phyloP scores from a whole-genome alignment of 148 eudicot species.

The Salicornia ramosissima region DNA sequence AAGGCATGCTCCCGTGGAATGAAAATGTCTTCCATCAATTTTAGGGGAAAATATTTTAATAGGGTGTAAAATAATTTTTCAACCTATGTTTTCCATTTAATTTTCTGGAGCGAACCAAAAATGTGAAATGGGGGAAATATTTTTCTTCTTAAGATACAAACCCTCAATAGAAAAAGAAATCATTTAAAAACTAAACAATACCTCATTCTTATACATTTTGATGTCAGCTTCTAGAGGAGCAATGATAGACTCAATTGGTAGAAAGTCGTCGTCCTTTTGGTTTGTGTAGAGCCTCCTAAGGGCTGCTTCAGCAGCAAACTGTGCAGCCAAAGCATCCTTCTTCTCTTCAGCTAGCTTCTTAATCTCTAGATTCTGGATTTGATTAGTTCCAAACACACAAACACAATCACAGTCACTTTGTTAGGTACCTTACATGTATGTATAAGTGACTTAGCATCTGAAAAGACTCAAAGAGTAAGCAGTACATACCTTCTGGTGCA shows the following conservation, averaged over 20 bases:
- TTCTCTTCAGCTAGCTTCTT: slow-evolving; percentile 66
- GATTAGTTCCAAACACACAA: slow-evolving; percentile 6
- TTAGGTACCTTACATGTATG: neutral
- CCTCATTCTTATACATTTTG: slow-evolving; percentile 69
- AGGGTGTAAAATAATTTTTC: too few species aligned
- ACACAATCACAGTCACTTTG: neutral
- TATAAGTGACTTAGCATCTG: slow-evolving; percentile 1
- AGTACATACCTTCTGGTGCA: slow-evolving; percentile 66
- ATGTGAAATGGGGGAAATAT: too few species aligned
- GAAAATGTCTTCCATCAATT: neutral
- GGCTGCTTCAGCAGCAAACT: slow-evolving; percentile 87
- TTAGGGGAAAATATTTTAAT: neutral
- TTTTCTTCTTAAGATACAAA: too few species aligned
- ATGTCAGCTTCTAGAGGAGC: slow-evolving; percentile 95
- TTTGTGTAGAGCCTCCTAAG: slow-evolving; percentile 71
- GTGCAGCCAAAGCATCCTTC: slow-evolving; percentile 86
- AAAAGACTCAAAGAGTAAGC: neutral
- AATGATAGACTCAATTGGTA: slow-evolving; percentile 64
- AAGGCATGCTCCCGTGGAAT: too few species aligned
- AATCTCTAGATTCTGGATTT: slow-evolving; percentile 71
- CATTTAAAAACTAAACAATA: slow-evolving; percentile 20
- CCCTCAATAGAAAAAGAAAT: too few species aligned
- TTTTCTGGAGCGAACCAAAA: too few species aligned
- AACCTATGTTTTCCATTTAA: too few species aligned
- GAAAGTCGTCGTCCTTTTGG: slow-evolving; percentile 65